These are phyloP conservation scores for Abrus pulchellus DNA, from an alignment of 306 rosid genomes.

Conservation along the genomic window DNA sequence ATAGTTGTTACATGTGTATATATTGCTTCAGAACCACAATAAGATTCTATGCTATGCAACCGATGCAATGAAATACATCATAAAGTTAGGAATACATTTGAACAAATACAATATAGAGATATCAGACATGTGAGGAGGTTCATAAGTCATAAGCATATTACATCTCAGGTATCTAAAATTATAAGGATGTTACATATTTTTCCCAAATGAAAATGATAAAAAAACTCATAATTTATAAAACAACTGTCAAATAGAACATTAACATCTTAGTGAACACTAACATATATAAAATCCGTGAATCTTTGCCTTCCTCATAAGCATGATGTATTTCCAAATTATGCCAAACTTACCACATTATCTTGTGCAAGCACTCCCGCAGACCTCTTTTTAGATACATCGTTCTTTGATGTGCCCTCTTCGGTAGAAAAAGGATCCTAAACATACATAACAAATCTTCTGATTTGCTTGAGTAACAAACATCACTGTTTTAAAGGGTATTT, in stretches of 20 bases:
- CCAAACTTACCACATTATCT: slow-evolving; percentile 62
- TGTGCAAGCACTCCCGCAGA: slow-evolving; percentile 51
- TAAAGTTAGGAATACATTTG: background rate
- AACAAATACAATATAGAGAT: slow-evolving; percentile 26
- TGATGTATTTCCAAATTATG: slow-evolving; percentile 23
- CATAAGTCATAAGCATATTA: slow-evolving; percentile 2
- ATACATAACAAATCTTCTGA: slow-evolving; percentile 39
- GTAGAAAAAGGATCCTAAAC: slow-evolving; percentile 69
- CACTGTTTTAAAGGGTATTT: slow-evolving; percentile 13
- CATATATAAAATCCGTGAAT: slow-evolving; percentile 9
- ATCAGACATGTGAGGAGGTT: slow-evolving; percentile 1
- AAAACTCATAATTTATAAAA: slow-evolving; percentile 33
- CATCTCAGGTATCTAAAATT: slow-evolving; percentile 29
- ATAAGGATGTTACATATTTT: slow-evolving; percentile 18
- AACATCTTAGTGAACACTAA: slow-evolving; percentile 3
- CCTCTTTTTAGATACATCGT: slow-evolving; percentile 65
- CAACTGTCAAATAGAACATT: slow-evolving; percentile 14
- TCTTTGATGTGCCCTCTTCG: slow-evolving; percentile 52
- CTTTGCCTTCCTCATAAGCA: slow-evolving; percentile 39
- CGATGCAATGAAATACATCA: slow-evolving; percentile 18
- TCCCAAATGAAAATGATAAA: slow-evolving; percentile 25
- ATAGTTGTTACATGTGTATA: background rate
- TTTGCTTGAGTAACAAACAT: slow-evolving; percentile 24
- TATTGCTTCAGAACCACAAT: slow-evolving; percentile 18
- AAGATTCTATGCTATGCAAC: slow-evolving; percentile 15